Evolutionary conservation across 75 land plant genomes (phyloP), one percentile per base, ranked within the genome.

Genomic region (Sequoiadendron giganteum): DNA sequence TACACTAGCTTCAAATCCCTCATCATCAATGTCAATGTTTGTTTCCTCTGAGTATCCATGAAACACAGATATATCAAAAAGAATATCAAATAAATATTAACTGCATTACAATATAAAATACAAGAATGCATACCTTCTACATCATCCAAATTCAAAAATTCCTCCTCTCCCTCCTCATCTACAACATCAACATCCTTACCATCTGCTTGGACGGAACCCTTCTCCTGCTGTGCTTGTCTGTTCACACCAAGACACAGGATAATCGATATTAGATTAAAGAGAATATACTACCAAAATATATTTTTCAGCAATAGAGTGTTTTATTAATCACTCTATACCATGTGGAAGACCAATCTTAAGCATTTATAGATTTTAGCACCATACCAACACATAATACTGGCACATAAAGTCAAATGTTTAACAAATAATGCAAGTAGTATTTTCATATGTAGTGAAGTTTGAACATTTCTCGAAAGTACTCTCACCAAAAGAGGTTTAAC

Each of bases 101-200:
- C 85, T 3, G 30, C 4, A 36, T 47, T 87, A 75, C 34, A 49
- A 56, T 25, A 38, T 78, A 70, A 87, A 70, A 87, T 87, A 5
- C 42, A 89, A 86, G 34, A 18, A 8, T 38, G 9, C 78, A 45
- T 90, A 96, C 97, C 99, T 88, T 93, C 95, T 11, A 96, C 89
- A 75, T 97, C 94, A 89, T 94, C 95, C 86, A 92, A 91, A 61
- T 88, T 92, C 83, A 95, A 87, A 89, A 94, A 97, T 11, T 86
- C 55, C 52, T 96, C 96, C 85, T 93, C 90, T 3, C 89, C 93
- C 40, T 92, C 93, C 65, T 92, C 89, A 48, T 85, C 84, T 32
- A 84, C 83, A 52, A 85, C 87, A 88, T 88, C 89, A 36, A 88
- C 89, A 79, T 90, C 91, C 83, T 87, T 89, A 45, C 88, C 93